phyloP scores from a whole-genome alignment of 1,139 yeast genomes.

The Yamadazyma atmosphaerica region DNA sequence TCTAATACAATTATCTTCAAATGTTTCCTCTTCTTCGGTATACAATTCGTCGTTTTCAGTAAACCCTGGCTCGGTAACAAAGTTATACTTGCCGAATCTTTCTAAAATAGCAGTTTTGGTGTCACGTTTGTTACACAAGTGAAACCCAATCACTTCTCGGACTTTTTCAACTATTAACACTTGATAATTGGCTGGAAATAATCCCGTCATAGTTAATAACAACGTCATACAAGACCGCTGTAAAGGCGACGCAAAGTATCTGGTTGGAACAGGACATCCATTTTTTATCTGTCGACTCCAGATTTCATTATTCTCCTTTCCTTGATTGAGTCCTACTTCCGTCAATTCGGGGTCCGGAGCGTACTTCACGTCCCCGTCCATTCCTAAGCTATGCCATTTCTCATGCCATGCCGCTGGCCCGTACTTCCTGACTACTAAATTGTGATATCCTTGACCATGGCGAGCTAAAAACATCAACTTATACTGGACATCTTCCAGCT shows the following conservation, averaged over 20 bases:
- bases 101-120: slow-evolving; percentile 28
- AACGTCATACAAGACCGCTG: slow-evolving; percentile 63
- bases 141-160: slow-evolving; percentile 69
- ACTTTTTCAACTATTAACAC: slow-evolving; percentile 54
- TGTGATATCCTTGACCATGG: slow-evolving; percentile 82
- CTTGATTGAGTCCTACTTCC: slow-evolving; percentile 49
- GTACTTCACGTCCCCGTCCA: slow-evolving; percentile 58
- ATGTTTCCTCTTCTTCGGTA: slow-evolving; percentile 25
- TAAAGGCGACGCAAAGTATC: slow-evolving; percentile 64
- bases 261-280: slow-evolving; percentile 58
- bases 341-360: slow-evolving; percentile 73
- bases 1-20: slow-evolving; percentile 49
- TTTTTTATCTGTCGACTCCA: slow-evolving; percentile 45
- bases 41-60: slow-evolving; percentile 48
- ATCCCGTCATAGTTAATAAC: slow-evolving; percentile 55
- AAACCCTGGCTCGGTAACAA: slow-evolving; percentile 41
- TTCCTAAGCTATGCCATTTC: slow-evolving; percentile 57
- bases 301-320: slow-evolving; percentile 44
- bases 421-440: slow-evolving; percentile 57
- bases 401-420: slow-evolving; percentile 60
- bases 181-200: slow-evolving; percentile 27
- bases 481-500: slow-evolving; percentile 36
- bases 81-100: slow-evolving; percentile 17
- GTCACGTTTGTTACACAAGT: slow-evolving; percentile 66
- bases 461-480: slow-evolving; percentile 66